Evolutionary conservation across 73 alveolate genomes (phyloP), one percentile per base, ranked within the genome.

Genomic region (Stentor roeselii): DNA sequence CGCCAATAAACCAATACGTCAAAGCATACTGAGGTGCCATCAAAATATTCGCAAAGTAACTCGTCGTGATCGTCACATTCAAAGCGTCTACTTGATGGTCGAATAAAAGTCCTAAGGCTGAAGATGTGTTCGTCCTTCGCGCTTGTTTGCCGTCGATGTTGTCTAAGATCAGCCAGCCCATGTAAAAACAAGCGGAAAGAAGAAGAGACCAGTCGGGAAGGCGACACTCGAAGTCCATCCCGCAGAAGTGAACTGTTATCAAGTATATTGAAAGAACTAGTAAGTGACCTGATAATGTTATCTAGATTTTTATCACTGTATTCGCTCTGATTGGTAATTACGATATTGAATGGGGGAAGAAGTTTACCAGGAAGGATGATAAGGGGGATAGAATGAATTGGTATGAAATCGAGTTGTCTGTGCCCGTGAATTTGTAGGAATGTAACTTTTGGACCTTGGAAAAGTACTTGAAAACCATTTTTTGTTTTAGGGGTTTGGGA

Each of bases 81-180:
- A 89, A 78, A 27, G 94, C 92, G 67, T 89, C 94, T 27, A 87
- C 84, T 61, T 89, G 89, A 59, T 92, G 97, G 78, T 95, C 99
- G 35, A 95, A 60, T 60, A 91, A 36, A 35, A 93, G 84, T 2
- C 98, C 98, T 88, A 95, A 78, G 34, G 98, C 93, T n/a, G 93
- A 83, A 1, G 98, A 91, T 27, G 86, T 88, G 32, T 91, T 90
- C 35, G 93, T 86, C 59, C 96, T 78, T 67, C 97, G 83, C 32
- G 98, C 97, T 84, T 95, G 95, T 82, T 93, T 95, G 60, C 99
- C 99, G 83, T 95, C 98, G 76, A 91, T 78, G 39, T 91, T 88
- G 84, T 95, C 99, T 59, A 95, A 76, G 3, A 84, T 87, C 32
- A 78, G 90, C 58, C 84, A 84, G 2, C 40, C 86, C 59, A 87